Conservation (phyloP, 768 basidiomycete genomes). For the Tulasnella sp. region DNA sequence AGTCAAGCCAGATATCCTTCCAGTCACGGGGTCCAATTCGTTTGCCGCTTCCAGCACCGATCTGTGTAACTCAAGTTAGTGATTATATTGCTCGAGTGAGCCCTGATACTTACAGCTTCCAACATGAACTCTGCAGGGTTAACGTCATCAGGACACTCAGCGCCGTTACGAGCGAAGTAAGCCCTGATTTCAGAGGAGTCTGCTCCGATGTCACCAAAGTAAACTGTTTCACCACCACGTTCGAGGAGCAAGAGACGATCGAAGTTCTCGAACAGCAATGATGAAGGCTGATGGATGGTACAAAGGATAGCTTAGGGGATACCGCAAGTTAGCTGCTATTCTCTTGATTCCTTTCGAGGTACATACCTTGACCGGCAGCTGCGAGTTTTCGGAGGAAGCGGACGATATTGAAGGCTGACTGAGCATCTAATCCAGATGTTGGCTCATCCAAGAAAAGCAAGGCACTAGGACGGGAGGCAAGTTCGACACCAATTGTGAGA, state of each 20-base stretch:
- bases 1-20: constrained; percentile 30
- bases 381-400: constrained; percentile 31
- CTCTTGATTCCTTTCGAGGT: neutral
- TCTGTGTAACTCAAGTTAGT: too few species aligned
- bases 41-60: constrained; percentile 46
- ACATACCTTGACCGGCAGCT: constrained; percentile 28
- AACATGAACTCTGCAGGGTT: constrained; percentile 58
- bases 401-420: constrained; percentile 32
- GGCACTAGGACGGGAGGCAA: constrained; percentile 51
- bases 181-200: constrained; percentile 54
- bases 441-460: constrained; percentile 84
- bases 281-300: constrained; percentile 42
- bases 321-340: constrained; percentile 1
- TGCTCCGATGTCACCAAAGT: constrained; percentile 77
- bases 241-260: constrained; percentile 43
- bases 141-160: constrained; percentile 55
- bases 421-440: constrained; percentile 48
- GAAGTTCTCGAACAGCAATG: constrained; percentile 77
- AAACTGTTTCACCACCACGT: constrained; percentile 79
- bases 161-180: constrained; percentile 69
- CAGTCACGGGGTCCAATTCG: constrained; percentile 27
- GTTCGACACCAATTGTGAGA: constrained; percentile 42
- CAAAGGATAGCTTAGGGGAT: constrained; percentile 24
- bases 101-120: too few species aligned
- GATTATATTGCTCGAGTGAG: too few species aligned